Evolutionary conservation across 73 alveolate genomes (phyloP), one percentile per base, ranked within the genome.

Genomic region (Paramecium bursaria): DNA sequence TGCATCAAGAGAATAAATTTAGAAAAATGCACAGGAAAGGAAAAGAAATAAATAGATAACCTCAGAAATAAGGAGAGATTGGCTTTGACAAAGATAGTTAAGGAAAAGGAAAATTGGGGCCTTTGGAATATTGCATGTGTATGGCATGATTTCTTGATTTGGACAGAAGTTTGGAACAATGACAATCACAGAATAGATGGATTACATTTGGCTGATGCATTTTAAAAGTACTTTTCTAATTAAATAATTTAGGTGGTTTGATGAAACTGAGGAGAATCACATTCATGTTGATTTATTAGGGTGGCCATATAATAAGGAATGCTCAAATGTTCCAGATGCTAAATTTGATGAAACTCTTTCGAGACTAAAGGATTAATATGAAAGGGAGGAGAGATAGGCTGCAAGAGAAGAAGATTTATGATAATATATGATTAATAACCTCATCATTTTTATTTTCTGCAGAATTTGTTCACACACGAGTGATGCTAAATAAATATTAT

Each of bases 161-260:
- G 82, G 82, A 67, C 82, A 39, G 53, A 67, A 42, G 33, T 26
- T 11, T 67, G 82, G 82, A 67, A 67, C 19, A 53, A 67, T 67
- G 60, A 53, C 2, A 15, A 17, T 15, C 44, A 30, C 44, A 39
- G 44, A 67, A 4, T 67, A 13, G 50, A 39, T 39, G 11, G 11
- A 39, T 47, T 15, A 67, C 44, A 57, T 4, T 39, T n/a, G 47
- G 44, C 22, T 42, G 82, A 14, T 42, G 82, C 11, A 35, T 10
- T 31, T 25, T 67, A 14, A 17, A 48, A 25, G 76, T 30, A 30
- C 27, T 30, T 17, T 57, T 57, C 15, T 26, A 57, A 57, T 48
- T 17, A 50, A 30, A 57, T 57, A 13, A 2, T 7, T 26, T 57
- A 67, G 55, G 17, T 67, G 82, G 82, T 14, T 67, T 11, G 82